Conservation (phyloP, 208 protist species). For the Entamoeba nuttalli region DNA sequence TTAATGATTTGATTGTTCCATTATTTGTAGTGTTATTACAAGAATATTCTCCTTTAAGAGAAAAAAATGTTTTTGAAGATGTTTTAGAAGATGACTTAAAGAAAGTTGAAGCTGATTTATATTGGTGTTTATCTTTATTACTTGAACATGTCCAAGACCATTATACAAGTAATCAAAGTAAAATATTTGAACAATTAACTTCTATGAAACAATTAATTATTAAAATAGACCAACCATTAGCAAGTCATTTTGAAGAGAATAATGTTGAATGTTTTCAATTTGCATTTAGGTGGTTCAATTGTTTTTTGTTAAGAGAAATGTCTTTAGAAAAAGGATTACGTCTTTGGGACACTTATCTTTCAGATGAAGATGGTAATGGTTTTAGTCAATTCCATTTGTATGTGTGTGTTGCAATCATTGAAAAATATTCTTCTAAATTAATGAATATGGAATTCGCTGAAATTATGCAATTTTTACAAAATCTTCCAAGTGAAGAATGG, state of each 20-base stretch:
- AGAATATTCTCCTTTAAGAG: neutral
- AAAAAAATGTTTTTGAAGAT: neutral
- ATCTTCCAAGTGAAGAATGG: neutral
- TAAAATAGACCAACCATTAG: neutral
- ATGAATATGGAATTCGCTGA: neutral
- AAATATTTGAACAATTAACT: neutral
- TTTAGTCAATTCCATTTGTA: conserved; percentile 12
- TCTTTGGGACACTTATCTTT: conserved; percentile 22
- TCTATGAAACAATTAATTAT: conserved; percentile 7
- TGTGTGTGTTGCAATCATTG: conserved; percentile 12
- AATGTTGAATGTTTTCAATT: conserved; percentile 18
- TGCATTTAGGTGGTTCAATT: conserved; percentile 24
- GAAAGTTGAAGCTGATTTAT: conserved; percentile 13
- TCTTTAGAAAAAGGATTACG: neutral
- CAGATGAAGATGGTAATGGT: neutral
- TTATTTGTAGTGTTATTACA: neutral
- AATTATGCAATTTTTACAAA: neutral
- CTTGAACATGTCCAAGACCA: conserved; percentile 15
- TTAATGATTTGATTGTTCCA: conserved; percentile 2
- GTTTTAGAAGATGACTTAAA: neutral
- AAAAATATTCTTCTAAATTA: neutral
- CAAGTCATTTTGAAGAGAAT: conserved; percentile 5
- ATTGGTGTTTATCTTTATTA: conserved; percentile 17
- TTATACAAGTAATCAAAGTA: conserved; percentile 5
- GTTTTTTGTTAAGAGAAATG: conserved; percentile 13